Conservation (phyloP, 106 monocot genomes). For the Xerophyta viscosa region DNA sequence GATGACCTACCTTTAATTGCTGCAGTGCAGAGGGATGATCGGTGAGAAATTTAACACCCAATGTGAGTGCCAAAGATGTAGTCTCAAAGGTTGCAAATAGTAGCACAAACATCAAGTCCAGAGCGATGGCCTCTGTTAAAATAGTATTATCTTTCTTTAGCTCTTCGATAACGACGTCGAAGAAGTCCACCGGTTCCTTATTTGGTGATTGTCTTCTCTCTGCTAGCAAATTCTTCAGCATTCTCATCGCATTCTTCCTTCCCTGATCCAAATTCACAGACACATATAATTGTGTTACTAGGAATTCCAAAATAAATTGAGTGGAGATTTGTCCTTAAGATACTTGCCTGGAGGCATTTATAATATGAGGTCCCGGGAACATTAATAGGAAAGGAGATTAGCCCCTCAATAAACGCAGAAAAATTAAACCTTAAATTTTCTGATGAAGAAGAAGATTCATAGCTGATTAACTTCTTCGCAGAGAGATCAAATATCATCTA, state of each 20-base stretch:
- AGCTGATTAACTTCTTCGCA: slow-evolving; percentile 57
- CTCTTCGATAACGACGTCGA: slow-evolving; percentile 42
- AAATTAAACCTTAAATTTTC: slow-evolving; percentile 36
- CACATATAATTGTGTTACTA: neutral
- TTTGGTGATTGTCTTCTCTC: slow-evolving; percentile 30
- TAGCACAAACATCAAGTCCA: slow-evolving; percentile 71
- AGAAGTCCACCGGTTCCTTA: slow-evolving; percentile 34
- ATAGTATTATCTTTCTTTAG: slow-evolving; percentile 31
- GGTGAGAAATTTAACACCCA: slow-evolving; percentile 36
- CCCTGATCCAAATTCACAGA: slow-evolving; percentile 20
- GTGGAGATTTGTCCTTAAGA: no score
- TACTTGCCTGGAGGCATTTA: slow-evolving; percentile 36
- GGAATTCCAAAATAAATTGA: no score
- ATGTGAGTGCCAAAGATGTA: slow-evolving; percentile 43
- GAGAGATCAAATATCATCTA: slow-evolving; percentile 76
- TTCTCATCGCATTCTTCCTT: slow-evolving; percentile 39
- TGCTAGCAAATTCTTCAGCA: slow-evolving; percentile 30
- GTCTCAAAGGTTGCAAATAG: slow-evolving; percentile 67
- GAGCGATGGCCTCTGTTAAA: slow-evolving; percentile 40
- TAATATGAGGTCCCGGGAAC: slow-evolving; percentile 51
- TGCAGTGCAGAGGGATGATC: slow-evolving; percentile 39
- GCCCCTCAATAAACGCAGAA: slow-evolving; percentile 41
- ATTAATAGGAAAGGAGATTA: slow-evolving; percentile 50
- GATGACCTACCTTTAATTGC: slow-evolving; percentile 30
- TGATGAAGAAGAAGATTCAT: slow-evolving; percentile 18